Base-by-base conservation (phyloP, 495 filamentous ascomycete species). In the Chaetomium tenue region DNA sequence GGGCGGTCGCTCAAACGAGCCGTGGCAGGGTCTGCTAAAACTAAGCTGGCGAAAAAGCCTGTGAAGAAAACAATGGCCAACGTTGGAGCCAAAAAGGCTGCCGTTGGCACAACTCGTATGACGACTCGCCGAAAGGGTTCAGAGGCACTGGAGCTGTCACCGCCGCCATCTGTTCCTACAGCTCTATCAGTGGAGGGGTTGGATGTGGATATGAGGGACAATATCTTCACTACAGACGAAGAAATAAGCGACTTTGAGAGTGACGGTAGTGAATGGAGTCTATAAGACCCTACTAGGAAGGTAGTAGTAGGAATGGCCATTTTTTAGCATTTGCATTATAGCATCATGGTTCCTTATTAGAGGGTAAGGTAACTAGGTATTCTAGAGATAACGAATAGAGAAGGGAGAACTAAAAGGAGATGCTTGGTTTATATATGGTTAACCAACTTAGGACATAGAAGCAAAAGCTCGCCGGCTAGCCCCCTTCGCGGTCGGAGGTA, bases 181-280 rank as follows among this genome's bases (percentile, higher is more conserved):
- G n/a, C n/a, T n/a, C n/a, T n/a, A n/a, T n/a, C n/a, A n/a, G 22
- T n/a, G 51, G 26, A 55, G n/a, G 40, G 46, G 50, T 16, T 56
- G 39, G 33, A 22, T 18, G 13, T 15, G 11, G 9, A 61, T 46
- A 42, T 6, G 9, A 4, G 6, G 23, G 60, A 58, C 8, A 40
- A 23, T 30, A 44, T 66, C 53, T 68, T 68, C 26, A 33, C 59
- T 51, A 33, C n/a, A 8, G 48, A 8, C 8, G 57, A 64, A 26
- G 65, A 63, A 9, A 63, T 55, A 3, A 54, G 54, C 40, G 60
- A 57, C 25, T 28, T 47, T 54, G 56, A 61, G 20, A 59, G 60
- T 39, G 65, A 64, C 9, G 53, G 61, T 30, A 65, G 58, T 42
- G 63, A 63, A 18, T 61, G 60, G 62, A 61, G n/a, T n/a, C n/a